Evolutionary conservation across 108 stramenopile genomes (phyloP).

Genomic region (Schizochytrium sp.): DNA sequence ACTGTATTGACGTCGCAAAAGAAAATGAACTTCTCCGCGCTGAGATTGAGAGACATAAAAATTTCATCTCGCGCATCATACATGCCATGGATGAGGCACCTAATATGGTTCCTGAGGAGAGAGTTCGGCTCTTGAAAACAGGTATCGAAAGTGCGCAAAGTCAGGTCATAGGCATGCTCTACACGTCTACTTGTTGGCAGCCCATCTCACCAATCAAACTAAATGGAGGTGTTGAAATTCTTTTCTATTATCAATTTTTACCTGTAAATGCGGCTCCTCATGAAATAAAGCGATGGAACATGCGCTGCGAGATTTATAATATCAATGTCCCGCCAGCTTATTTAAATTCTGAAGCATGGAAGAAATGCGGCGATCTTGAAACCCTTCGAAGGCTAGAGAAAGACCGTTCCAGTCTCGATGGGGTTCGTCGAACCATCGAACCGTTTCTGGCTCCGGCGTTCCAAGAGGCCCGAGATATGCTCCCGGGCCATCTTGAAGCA

Average conservation of each 20-base stretch:
- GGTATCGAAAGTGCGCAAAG: neutral
- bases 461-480: neutral
- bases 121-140: constrained; percentile 14
- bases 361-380: neutral
- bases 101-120: constrained; percentile 20
- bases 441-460: neutral
- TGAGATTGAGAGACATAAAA: constrained; percentile 7
- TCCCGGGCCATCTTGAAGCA: neutral
- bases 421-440: neutral
- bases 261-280: neutral
- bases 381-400: neutral
- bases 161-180: neutral
- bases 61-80: neutral
- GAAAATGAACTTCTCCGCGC: constrained; percentile 7
- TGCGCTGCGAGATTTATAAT: constrained; percentile 13
- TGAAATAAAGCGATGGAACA: neutral
- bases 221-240: neutral
- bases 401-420: neutral
- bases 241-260: neutral
- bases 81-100: neutral
- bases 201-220: neutral
- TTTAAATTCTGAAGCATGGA: neutral
- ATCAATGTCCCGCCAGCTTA: neutral
- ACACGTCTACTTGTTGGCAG: neutral
- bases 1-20: constrained; percentile 16